Evolutionary conservation across 441 rosid species (phyloP).

Genomic region (Arabidopsis lyrata): DNA sequence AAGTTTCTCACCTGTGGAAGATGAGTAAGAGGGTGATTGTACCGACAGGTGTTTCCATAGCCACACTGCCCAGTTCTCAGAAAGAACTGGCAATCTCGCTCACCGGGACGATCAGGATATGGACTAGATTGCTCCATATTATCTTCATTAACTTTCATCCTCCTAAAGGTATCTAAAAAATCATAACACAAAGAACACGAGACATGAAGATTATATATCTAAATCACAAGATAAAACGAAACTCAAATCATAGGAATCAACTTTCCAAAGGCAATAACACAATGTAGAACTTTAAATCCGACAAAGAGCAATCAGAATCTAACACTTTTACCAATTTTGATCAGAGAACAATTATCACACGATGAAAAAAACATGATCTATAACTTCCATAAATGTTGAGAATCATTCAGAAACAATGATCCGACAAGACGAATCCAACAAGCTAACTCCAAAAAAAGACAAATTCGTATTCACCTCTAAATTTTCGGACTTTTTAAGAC

Average conservation of each 20-base stretch:
- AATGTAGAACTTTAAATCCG: conserved; percentile 35
- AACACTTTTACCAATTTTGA: conserved; percentile 12
- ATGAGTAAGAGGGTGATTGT: conserved; percentile 83
- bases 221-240: background rate
- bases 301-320: conserved; percentile 31
- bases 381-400: conserved; percentile 10
- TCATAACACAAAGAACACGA: conserved; percentile 37
- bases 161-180: conserved; percentile 36
- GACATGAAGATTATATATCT: conserved; percentile 7
- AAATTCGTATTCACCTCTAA: conserved; percentile 22
- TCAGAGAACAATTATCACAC: conserved; percentile 20
- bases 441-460: conserved; percentile 27
- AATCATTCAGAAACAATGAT: conserved; percentile 38
- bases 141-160: conserved; percentile 64
- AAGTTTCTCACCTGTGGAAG: conserved; percentile 53
- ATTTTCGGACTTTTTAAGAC: background rate
- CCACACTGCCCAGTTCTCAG: conserved; percentile 85
- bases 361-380: conserved; percentile 25
- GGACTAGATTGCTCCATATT: conserved; percentile 50
- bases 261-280: conserved; percentile 7
- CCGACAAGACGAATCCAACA: conserved; percentile 33
- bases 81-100: conserved; percentile 78
- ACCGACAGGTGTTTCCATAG: conserved; percentile 80
- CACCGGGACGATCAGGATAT: conserved; percentile 89
- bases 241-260: conserved; percentile 6